Conservation (phyloP, 306 rosid genomes). For the Rubus idaeus region DNA sequence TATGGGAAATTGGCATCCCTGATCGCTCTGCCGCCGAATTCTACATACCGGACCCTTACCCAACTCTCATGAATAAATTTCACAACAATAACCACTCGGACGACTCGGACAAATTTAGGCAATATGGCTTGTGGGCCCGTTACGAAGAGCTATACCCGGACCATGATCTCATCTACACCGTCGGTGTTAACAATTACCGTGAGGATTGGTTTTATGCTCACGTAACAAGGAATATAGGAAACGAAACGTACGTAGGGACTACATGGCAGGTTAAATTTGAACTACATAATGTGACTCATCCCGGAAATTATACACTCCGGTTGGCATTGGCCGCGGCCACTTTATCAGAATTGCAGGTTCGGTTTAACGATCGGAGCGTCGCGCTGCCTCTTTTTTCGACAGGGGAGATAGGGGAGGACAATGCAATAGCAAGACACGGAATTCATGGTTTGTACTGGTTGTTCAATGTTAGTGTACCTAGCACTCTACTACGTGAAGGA, state of each 20-base stretch:
- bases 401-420: constrained; percentile 33
- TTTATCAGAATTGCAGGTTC: constrained; percentile 35
- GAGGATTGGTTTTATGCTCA: constrained; percentile 56
- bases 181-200: constrained; percentile 21
- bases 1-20: constrained; percentile 64
- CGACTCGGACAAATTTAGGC: constrained; percentile 49
- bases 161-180: constrained; percentile 34
- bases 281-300: background rate
- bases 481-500: constrained; percentile 30
- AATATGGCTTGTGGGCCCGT: constrained; percentile 58
- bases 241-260: constrained; percentile 15
- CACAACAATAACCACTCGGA: background rate
- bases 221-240: constrained; percentile 12
- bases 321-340: constrained; percentile 42
- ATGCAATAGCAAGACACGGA: constrained; percentile 52
- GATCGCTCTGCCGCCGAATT: constrained; percentile 52
- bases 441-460: constrained; percentile 42
- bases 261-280: constrained; percentile 48
- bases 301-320: constrained; percentile 45
- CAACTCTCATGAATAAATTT: constrained; percentile 23
- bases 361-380: constrained; percentile 28
- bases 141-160: constrained; percentile 41
- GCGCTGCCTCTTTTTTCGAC: constrained; percentile 25
- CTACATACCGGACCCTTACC: constrained; percentile 37
- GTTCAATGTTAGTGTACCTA: constrained; percentile 17